phyloP scores from a whole-genome alignment of 2,329 filamentous ascomycete genomes.

The Diaporthe citriasiana region DNA sequence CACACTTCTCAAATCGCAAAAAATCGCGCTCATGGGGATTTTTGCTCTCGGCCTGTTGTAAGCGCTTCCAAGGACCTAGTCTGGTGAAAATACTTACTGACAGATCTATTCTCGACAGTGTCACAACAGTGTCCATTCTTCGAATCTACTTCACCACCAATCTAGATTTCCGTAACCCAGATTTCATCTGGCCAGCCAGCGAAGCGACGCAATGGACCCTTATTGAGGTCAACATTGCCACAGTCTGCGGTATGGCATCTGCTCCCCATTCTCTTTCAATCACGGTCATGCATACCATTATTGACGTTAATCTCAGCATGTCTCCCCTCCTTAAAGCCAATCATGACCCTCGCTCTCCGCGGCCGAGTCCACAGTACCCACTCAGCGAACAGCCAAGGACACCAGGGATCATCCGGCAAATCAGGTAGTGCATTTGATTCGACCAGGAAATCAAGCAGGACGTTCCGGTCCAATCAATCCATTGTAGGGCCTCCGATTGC shows the following conservation, averaged over 20 bases:
- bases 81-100: not conserved
- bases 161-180: not conserved
- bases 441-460: not conserved
- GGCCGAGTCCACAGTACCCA: not conserved
- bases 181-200: not conserved
- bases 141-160: not conserved
- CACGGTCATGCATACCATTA: not conserved
- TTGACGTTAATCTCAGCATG: not conserved
- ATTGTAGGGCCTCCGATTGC: not conserved
- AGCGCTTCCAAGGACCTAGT: not conserved
- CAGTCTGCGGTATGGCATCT: not conserved
- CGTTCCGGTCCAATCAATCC: not conserved
- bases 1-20: not conserved
- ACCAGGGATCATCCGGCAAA: not conserved
- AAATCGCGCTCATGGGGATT: not conserved
- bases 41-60: not conserved
- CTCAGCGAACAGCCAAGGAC: not conserved
- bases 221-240: not conserved
- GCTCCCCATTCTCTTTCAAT: not conserved
- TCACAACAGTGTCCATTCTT: not conserved
- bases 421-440: no score
- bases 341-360: not conserved
- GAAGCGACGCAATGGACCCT: not conserved
- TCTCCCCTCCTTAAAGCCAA: not conserved
- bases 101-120: not conserved